These are phyloP conservation scores for Chlamydomonas applanata DNA, from an alignment of 139 green algal genomes.

Conservation along the genomic window DNA sequence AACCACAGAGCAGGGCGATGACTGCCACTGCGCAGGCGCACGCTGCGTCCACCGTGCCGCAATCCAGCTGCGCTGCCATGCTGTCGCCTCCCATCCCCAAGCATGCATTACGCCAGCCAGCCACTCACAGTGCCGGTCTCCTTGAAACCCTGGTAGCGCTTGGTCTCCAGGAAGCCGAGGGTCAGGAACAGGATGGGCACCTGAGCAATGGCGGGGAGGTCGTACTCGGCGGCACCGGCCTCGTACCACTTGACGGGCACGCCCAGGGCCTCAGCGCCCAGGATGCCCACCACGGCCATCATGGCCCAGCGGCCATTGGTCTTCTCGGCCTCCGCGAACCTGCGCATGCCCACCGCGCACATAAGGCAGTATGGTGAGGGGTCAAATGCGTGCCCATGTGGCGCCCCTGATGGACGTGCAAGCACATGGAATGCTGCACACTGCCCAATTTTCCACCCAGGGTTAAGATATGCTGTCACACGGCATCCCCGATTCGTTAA, in stretches of 20 bases:
- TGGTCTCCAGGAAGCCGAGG: slow-evolving; percentile 81
- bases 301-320: slow-evolving; percentile 91
- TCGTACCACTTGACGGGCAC: slow-evolving; percentile 60
- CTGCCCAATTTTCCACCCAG: neutral
- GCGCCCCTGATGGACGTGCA: neutral
- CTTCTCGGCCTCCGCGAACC: slow-evolving; percentile 83
- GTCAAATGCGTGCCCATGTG: neutral
- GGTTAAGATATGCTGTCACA: too few species aligned
- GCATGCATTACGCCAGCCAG: neutral
- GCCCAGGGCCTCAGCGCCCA: slow-evolving; percentile 67
- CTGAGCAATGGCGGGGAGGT: slow-evolving; percentile 48
- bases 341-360: slow-evolving; percentile 15
- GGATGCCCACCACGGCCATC: slow-evolving; percentile 76
- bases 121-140: slow-evolving; percentile 72
- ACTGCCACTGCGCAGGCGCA: too few species aligned
- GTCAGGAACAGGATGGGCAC: slow-evolving; percentile 61
- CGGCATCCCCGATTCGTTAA: too few species aligned
- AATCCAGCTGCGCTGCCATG: neutral
- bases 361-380: neutral
- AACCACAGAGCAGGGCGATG: too few species aligned
- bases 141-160: slow-evolving; percentile 81
- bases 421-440: neutral
- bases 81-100: neutral
- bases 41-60: too few species aligned
- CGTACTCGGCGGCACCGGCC: slow-evolving; percentile 51